Base-by-base conservation (phyloP, 352 stramenopile genomes). In the Phytopythium vexans region DNA sequence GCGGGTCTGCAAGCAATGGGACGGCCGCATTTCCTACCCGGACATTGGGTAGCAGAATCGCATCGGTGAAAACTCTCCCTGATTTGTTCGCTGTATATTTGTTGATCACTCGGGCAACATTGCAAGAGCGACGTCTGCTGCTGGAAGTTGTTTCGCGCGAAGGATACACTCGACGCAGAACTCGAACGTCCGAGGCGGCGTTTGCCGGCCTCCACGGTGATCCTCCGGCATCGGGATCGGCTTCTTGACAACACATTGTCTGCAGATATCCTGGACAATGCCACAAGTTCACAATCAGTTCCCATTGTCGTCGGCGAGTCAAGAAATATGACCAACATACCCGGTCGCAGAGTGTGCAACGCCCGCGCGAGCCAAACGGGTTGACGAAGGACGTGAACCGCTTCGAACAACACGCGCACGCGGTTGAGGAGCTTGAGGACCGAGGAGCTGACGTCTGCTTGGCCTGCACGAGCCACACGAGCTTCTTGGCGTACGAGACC, bases 401-500 rank as follows among this genome's bases (percentile, higher is more conserved):
- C 8, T 66, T 72, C 12, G 64, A 51, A 45, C 67, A 81, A 42
- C 59, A 76, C 6, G 50, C 38, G 47, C 67, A 77, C 6, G 1
- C 42, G 7, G 39, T 48, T 3, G 53, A 37, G 41, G 58, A 50
- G 1, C 0, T 33, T 12, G 46, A 39, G 4, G 37, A 44, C 4
- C 8, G 32, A 37, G 10, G n/a, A 32, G 54, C 16, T 49, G 59
- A 54, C 40, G 52, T 44, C 4, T 70, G 57, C 15, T 66, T 55
- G 43, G 68, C 44, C 33, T 66, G 50, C 58, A 83, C 66, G 14
- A 83, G 48, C 70, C 70, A 78, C 14, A 52, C 27, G 6, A 83
- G 65, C 33, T 83, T 83, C 48, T 80, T 80, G 41, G 75, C 54
- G 39, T 78, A 74, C 0, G 62, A 50, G 37, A 69, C 68, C 14